Evolutionary conservation across 2,329 filamentous ascomycete genomes (phyloP).

Genomic region (Talaromyces sp.): DNA sequence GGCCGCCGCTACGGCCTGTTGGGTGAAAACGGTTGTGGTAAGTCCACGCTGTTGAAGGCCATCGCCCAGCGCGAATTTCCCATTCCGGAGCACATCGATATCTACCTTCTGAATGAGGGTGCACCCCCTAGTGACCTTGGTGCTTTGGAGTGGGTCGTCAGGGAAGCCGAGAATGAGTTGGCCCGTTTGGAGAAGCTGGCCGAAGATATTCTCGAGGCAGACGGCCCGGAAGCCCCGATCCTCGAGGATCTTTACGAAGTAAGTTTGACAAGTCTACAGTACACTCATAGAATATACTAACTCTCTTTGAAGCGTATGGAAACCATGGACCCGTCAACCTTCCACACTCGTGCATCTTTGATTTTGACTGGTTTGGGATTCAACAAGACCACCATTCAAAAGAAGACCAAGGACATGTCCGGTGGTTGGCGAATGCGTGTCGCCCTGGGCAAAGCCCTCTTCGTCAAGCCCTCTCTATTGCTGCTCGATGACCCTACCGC

Average conservation of each 20-base stretch:
- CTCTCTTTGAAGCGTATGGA: slow-evolving; percentile 72
- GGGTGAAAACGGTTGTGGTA: slow-evolving; percentile 98
- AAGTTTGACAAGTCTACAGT: slow-evolving; percentile 28
- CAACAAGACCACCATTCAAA: slow-evolving; percentile 96
- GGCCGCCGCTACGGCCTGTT: slow-evolving; percentile 89
- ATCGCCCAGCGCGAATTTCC: slow-evolving; percentile 92
- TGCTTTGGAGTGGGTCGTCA: slow-evolving; percentile 95
- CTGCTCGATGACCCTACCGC: slow-evolving; percentile 97
- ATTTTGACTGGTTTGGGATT: slow-evolving; percentile 98
- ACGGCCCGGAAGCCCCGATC: slow-evolving; percentile 84
- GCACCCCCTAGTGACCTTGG: slow-evolving; percentile 83
- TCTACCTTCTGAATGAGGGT: slow-evolving; percentile 97
- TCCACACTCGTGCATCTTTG: slow-evolving; percentile 88
- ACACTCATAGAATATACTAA: slow-evolving; percentile 16
- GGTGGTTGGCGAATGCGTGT: slow-evolving; percentile 99
- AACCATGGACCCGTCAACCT: slow-evolving; percentile 96
- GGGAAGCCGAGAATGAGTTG: slow-evolving; percentile 88
- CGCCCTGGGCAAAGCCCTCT: slow-evolving; percentile 91
- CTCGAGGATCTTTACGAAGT: slow-evolving; percentile 95
- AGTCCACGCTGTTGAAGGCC: slow-evolving; percentile 94
- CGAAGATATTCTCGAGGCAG: slow-evolving; percentile 83
- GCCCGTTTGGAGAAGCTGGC: slow-evolving; percentile 78
- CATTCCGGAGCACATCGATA: slow-evolving; percentile 92
- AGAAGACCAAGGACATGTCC: slow-evolving; percentile 99
- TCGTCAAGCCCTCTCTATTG: slow-evolving; percentile 93